Evolutionary conservation across 2,329 filamentous ascomycete species (phyloP), one percentile per base, ranked within the genome.

Genomic region (Colletotrichum tropicicola): DNA sequence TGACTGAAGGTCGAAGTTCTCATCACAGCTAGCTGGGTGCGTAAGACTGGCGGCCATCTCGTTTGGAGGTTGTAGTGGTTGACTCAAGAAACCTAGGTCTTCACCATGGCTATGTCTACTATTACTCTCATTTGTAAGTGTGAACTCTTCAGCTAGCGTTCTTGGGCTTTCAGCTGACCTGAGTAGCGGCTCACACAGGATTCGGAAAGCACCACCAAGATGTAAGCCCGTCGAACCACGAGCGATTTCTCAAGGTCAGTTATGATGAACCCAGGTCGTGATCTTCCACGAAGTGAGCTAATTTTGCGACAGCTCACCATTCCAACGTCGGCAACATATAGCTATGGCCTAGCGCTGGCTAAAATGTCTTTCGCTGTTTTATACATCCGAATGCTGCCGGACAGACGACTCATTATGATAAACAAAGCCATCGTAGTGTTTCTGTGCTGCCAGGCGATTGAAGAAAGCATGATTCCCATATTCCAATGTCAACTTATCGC

Each of bases 351-450:
- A 5, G 58, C 69, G 6, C 56, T 72, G 4, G 74, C 74, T 13
- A 75, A 77, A 49, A 72, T 73, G 10, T 76, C 73, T 2, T 75
- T 77, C 25, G 74, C 75, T 2, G 65, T 75, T 1, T 65, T 77
- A 6, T 76, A 76, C 61, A 45, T 77, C 8, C 71, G 73, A 45
- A 73, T 77, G 43, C 72, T 74, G 15, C 71, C 73, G 0, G 68
- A 70, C 3, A 67, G 66, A 32, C 45, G 51, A 9, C 70, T 75
- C 4, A 57, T 60, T 6, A 59, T 73, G 4, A 53, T 75, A 9
- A 77, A 77, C 39, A 75, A 74, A 49, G 21, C 59, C 9, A 43
- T 76, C 17, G 57, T 74, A 2, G 69, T 51, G 1, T 77, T 77
- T 21, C 48, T 77, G 3, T 53, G 69, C 5, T 69, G 68, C 30